These are phyloP conservation scores for Tricholoma matsutake DNA, from an alignment of 768 basidiomycete genomes.

Conservation along the genomic window DNA sequence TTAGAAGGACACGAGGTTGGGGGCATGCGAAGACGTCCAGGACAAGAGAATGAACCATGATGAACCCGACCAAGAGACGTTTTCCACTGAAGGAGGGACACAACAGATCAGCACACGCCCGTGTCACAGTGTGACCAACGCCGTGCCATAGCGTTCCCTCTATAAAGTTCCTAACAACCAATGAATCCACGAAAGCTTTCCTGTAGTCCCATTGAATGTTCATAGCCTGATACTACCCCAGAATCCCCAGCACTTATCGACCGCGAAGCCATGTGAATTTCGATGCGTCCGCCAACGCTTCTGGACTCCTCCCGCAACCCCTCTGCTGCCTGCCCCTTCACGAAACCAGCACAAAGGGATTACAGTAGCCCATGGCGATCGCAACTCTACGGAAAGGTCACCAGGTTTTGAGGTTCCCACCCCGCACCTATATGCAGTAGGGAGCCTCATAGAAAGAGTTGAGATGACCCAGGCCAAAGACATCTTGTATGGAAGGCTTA, in stretches of 20 bases:
- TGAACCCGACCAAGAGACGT: conserved; percentile 2
- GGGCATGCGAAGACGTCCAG: conserved; percentile 26
- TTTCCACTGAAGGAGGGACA: conserved; percentile 3
- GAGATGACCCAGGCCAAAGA: conserved; percentile 36
- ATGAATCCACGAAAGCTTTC: conserved; percentile 20
- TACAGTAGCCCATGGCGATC: conserved; percentile 49
- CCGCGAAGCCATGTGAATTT: conserved; percentile 54
- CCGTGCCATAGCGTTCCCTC: conserved; percentile 28
- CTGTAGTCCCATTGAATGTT: conserved; percentile 28
- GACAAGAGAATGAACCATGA: conserved; percentile 8
- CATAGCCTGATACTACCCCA: conserved; percentile 4
- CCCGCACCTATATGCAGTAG: conserved; percentile 16
- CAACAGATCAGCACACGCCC: conserved; percentile 6
- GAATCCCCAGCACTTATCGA: conserved; percentile 11
- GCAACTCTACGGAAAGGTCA: conserved; percentile 45
- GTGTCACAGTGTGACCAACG: conserved; percentile 8
- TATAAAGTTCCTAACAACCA: conserved; percentile 5
- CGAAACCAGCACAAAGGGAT: conserved; percentile 19
- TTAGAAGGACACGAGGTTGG: conserved; percentile 38
- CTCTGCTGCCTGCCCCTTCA: conserved; percentile 13
- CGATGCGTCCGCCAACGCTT: conserved; percentile 52
- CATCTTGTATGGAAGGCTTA: conserved; percentile 40
- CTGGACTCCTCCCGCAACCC: conserved; percentile 36
- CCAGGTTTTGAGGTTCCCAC: conserved; percentile 44
- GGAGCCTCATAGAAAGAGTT: conserved; percentile 38